Evolutionary conservation across 2,329 filamentous ascomycete species (phyloP).

Genomic region (Pestalotiopsis sp.): DNA sequence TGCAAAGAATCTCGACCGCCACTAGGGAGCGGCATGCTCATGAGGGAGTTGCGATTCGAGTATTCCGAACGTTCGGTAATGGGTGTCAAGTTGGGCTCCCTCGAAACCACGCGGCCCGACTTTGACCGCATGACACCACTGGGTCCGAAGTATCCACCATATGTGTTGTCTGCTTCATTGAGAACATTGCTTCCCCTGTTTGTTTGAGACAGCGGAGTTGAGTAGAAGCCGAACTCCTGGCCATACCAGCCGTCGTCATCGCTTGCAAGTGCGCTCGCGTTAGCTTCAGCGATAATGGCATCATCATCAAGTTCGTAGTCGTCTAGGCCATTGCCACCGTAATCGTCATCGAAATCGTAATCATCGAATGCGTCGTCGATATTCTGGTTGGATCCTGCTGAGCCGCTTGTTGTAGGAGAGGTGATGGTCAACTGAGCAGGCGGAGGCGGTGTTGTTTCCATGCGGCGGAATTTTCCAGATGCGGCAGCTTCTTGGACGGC

Average conservation of each 20-base stretch:
- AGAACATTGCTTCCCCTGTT: conserved; percentile 24
- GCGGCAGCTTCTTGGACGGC: conserved; percentile 77
- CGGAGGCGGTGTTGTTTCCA: conserved; percentile 43
- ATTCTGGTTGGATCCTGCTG: conserved; percentile 22
- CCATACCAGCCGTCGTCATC: conserved; percentile 95
- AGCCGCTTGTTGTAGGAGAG: conserved; percentile 31
- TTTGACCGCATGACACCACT: conserved; percentile 69
- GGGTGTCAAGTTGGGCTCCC: conserved; percentile 90
- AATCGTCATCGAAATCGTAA: conserved; percentile 69
- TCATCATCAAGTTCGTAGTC: conserved; percentile 79
- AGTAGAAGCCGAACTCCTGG: conserved; percentile 95
- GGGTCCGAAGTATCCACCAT: conserved; percentile 87
- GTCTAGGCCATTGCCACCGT: conserved; percentile 44
- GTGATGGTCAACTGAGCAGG: conserved; percentile 36
- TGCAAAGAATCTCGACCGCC: conserved; percentile 54
- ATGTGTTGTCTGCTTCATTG: conserved; percentile 47
- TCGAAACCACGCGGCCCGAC: conserved; percentile 73
- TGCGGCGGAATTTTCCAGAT: conserved; percentile 73
- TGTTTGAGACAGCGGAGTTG: conserved; percentile 48
- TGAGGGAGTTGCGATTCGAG: conserved; percentile 89
- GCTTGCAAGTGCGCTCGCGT: conserved; percentile 88
- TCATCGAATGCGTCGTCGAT: conserved; percentile 43
- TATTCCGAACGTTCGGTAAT: conserved; percentile 97
- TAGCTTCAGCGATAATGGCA: conserved; percentile 90
- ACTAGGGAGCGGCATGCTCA: conserved; percentile 64